Conservation (phyloP, 495 filamentous ascomycete genomes). For the Penicillium bovifimosum region DNA sequence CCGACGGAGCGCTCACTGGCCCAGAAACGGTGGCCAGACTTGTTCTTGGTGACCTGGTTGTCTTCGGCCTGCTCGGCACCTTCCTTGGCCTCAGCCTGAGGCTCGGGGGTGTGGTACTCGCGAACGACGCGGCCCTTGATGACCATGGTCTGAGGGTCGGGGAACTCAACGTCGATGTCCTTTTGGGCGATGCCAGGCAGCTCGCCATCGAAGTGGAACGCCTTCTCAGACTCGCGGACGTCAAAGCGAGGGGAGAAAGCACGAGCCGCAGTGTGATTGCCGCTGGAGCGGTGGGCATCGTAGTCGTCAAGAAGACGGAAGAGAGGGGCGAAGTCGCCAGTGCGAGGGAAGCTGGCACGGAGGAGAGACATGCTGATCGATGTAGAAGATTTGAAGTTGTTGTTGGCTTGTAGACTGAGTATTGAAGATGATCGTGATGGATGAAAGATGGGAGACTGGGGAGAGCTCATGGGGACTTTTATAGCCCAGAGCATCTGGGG, state of each 20-base stretch:
- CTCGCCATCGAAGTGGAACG: constrained; percentile 85
- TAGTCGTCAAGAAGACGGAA: constrained; percentile 46
- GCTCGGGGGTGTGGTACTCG: constrained; percentile 42
- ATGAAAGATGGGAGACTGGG: neutral
- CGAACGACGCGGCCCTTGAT: constrained; percentile 60
- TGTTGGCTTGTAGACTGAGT: neutral
- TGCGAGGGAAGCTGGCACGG: constrained; percentile 25
- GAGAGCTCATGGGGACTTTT: neutral
- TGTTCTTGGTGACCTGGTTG: constrained; percentile 12
- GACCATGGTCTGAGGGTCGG: constrained; percentile 70
- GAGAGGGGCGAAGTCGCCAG: constrained; percentile 37
- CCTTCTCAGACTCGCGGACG: constrained; percentile 60
- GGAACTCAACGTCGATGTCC: constrained; percentile 79
- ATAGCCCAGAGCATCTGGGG: neutral
- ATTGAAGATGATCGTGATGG: neutral
- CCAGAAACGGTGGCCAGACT: constrained; percentile 64
- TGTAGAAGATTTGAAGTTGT: constrained; percentile 5
- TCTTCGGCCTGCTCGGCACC: constrained; percentile 15
- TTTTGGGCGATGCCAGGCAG: constrained; percentile 78
- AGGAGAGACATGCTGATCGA: constrained; percentile 36
- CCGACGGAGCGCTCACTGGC: constrained; percentile 77
- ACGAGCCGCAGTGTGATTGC: constrained; percentile 19
- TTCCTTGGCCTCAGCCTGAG: constrained; percentile 48
- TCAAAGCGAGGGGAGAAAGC: constrained; percentile 78
- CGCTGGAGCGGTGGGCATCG: constrained; percentile 34